Base-by-base conservation (phyloP, 1,284 basidiomycete genomes). In the Boletus mariae region DNA sequence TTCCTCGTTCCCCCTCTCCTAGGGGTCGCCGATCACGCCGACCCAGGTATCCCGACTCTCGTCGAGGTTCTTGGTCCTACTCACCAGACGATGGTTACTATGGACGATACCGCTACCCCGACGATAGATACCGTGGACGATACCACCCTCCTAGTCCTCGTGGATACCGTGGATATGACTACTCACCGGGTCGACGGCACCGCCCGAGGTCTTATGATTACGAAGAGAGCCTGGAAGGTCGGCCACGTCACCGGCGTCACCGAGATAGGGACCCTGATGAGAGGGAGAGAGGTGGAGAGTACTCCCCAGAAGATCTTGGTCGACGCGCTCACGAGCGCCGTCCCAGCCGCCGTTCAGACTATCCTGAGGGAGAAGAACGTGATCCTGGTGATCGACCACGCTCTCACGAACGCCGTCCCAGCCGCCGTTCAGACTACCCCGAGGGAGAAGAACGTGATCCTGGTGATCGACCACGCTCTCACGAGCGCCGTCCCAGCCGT, bases 341-440 rank as follows among this genome's bases (percentile, higher is more conserved):
- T 15, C 59, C 64, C 2, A 67, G 57, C 47, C 57, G 26, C 45
- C 63, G 57, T 20, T 54, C 67, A 29, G 55, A 45, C 1, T 57
- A 53, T 20, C 54, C 37, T 6, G 65, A 65, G 0, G 7, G 20
- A 10, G 58, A 46, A 31, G 65, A 68, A 23, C 54, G 26, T 25
- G 64, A 58, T 17, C 15, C 35, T 15, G 57, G 43, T 13, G 57
- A 64, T 37, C 58, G 31, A 32, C 31, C 31, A 20, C 20, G 20
- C 20, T 20, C 31, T 32, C 31, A 4, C 31, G 31, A 32, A 32
- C 31, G 31, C 31, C 31, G 11, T 32, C 31, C 31, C 31, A 32
- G 31, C 31, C 31, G 20, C 20, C 20, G 20, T 20, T 20, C 20
- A 20, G 20, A 20, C 20, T 20, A 20, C 20, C 20, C 20, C 20